Conservation (phyloP, 1,139 yeast species). For the Kluyveromyces marxianus region DNA sequence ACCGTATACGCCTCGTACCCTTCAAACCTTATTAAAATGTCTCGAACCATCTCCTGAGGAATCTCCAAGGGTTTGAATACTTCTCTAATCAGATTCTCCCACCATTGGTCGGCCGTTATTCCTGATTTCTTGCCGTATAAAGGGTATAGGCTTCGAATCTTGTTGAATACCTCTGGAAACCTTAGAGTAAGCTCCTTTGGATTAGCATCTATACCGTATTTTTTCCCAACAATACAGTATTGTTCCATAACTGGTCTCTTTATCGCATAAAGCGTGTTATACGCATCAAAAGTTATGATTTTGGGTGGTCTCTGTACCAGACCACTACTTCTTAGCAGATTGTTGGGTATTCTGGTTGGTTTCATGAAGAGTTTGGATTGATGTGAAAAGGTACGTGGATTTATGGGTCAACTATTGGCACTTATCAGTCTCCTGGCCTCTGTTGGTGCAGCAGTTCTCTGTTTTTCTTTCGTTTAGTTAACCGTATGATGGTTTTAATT, state of each 20-base stretch:
- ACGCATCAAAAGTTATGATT: slow-evolving; percentile 57
- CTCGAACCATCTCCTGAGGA: slow-evolving; percentile 30
- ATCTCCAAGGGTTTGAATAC: slow-evolving; percentile 34
- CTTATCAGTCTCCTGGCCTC: no score
- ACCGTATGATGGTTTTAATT: no score
- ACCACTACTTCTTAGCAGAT: background rate
- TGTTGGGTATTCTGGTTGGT: background rate
- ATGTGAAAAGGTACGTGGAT: no score
- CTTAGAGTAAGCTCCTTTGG: slow-evolving; percentile 26
- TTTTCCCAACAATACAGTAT: slow-evolving; percentile 41
- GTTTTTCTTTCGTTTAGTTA: no score
- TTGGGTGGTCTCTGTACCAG: slow-evolving; percentile 33
- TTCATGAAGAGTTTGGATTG: background rate
- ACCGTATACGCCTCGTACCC: slow-evolving; percentile 46
- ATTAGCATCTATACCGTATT: slow-evolving; percentile 38
- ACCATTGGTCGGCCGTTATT: slow-evolving; percentile 44
- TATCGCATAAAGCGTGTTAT: slow-evolving; percentile 58
- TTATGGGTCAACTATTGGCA: no score
- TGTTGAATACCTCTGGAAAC: slow-evolving; percentile 30
- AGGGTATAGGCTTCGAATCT: slow-evolving; percentile 37
- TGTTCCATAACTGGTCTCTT: slow-evolving; percentile 45
- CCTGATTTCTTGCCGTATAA: slow-evolving; percentile 47
- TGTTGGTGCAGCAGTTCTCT: no score
- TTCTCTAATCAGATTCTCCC: slow-evolving; percentile 44
- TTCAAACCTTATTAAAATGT: slow-evolving; percentile 41